A percentile compares a stretch with the other conserved stretches of the same genome.
Conservation (phyloP, 2,329 filamentous ascomycete genomes). For the Cercospora zeina region DNA sequence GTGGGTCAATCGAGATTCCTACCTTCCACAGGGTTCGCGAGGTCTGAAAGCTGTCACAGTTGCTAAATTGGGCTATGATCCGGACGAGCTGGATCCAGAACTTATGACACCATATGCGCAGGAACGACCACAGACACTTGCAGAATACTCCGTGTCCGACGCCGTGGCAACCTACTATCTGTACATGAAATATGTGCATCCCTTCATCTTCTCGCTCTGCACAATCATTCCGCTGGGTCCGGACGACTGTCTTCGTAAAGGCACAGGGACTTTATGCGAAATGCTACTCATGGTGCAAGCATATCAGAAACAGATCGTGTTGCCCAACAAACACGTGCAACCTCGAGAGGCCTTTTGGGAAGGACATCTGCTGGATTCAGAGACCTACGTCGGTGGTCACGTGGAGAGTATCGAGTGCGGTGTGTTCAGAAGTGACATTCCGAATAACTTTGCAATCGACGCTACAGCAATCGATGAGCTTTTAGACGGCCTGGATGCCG, state of each 20-base stretch:
- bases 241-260: conserved; percentile 90
- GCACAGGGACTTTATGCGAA: conserved; percentile 97
- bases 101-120: conserved; percentile 88
- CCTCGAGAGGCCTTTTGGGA: conserved; percentile 95
- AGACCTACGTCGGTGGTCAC: conserved; percentile 97
- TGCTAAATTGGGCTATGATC: conserved; percentile 96
- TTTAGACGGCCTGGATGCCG: conserved; percentile 79
- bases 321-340: conserved; percentile 94
- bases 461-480: conserved; percentile 86
- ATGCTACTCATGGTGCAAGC: conserved; percentile 99
- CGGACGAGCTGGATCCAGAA: conserved; percentile 95
- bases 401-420: conserved; percentile 99
- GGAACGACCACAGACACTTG: conserved; percentile 88
- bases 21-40: conserved; percentile 93
- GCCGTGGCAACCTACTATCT: conserved; percentile 98
- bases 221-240: conserved; percentile 92
- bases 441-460: conserved; percentile 91
- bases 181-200: conserved; percentile 99
- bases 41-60: conserved; percentile 97
- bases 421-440: conserved; percentile 93
- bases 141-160: conserved; percentile 98
- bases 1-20: conserved; percentile 98
- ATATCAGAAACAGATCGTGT: conserved; percentile 83
- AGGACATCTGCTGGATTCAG: conserved; percentile 90
- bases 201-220: conserved; percentile 97